phyloP scores from a whole-genome alignment of 2,329 filamentous ascomycete genomes.

The Cercospora sp. region DNA sequence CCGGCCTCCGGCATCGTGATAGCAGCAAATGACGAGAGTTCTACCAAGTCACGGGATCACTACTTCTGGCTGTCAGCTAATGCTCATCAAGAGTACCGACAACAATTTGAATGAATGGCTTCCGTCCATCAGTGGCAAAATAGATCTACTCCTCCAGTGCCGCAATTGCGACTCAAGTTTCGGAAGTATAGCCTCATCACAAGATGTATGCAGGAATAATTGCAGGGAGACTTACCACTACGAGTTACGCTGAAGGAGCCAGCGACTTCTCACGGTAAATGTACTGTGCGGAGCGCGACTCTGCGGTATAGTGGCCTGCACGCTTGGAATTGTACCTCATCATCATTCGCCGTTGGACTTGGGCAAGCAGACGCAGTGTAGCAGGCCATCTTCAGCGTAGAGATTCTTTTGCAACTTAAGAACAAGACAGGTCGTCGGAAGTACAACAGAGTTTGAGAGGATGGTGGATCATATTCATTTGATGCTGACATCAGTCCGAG shows the following conservation, averaged over 20 bases:
- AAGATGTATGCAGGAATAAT: neutral
- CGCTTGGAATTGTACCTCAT: no score
- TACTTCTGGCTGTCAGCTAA: neutral
- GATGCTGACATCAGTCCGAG: neutral
- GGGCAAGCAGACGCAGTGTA: no score
- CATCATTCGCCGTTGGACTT: no score
- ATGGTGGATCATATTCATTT: neutral
- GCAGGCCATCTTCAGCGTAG: no score
- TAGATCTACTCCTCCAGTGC: conserved; percentile 1
- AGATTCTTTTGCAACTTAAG: no score
- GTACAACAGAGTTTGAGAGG: neutral
- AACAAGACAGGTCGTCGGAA: no score
- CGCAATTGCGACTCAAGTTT: neutral
- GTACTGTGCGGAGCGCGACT: no score
- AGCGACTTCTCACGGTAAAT: no score
- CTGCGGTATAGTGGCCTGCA: no score
- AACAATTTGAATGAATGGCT: neutral
- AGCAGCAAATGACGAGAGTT: no score
- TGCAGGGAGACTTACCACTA: neutral
- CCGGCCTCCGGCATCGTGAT: no score
- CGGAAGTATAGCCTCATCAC: neutral
- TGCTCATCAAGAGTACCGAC: neutral
- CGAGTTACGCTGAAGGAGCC: neutral
- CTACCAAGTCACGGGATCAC: no score
- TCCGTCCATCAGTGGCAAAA: neutral